These are phyloP conservation scores for Fusarium armeniacum DNA, from an alignment of 2,329 filamentous ascomycete species.

Conservation along the genomic window DNA sequence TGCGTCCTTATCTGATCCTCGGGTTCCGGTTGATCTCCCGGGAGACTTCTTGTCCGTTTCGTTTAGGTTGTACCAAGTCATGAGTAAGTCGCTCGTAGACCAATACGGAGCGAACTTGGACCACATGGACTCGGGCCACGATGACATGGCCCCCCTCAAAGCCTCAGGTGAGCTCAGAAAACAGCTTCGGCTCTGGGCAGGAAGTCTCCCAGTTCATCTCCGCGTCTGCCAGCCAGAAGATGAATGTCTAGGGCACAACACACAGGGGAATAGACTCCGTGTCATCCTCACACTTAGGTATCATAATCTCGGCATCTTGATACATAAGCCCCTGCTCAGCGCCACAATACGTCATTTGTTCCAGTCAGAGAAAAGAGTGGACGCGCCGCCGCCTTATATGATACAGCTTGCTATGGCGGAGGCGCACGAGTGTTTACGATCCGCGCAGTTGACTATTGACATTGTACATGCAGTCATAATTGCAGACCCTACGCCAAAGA, in stretches of 20 bases:
- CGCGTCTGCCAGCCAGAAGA: not conserved
- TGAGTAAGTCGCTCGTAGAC: not conserved
- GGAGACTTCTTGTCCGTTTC: conserved; percentile 1
- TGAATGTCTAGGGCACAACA: not conserved
- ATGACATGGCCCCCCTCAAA: conserved; percentile 2
- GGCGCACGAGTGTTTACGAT: not conserved
- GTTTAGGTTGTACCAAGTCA: not conserved
- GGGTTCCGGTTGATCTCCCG: not conserved
- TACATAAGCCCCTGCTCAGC: not conserved
- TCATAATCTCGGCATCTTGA: not conserved
- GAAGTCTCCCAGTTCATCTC: not conserved
- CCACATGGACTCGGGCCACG: fast-evolving
- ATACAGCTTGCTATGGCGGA: conserved; percentile 8
- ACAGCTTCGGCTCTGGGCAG: not conserved
- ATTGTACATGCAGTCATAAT: conserved; percentile 2
- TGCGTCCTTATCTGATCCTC: too few relatives aligned
- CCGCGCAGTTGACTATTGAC: conserved; percentile 3
- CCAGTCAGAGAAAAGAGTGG: not conserved
- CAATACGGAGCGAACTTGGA: not conserved
- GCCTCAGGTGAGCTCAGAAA: not conserved
- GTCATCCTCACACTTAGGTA: conserved; percentile 1
- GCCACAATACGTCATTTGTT: conserved; percentile 1
- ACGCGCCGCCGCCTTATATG: not conserved
- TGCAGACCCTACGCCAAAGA: not conserved
- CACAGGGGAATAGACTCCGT: not conserved